These are phyloP conservation scores for Penicillium sp. DNA, from an alignment of 2,329 filamentous ascomycete species.

Conservation along the genomic window DNA sequence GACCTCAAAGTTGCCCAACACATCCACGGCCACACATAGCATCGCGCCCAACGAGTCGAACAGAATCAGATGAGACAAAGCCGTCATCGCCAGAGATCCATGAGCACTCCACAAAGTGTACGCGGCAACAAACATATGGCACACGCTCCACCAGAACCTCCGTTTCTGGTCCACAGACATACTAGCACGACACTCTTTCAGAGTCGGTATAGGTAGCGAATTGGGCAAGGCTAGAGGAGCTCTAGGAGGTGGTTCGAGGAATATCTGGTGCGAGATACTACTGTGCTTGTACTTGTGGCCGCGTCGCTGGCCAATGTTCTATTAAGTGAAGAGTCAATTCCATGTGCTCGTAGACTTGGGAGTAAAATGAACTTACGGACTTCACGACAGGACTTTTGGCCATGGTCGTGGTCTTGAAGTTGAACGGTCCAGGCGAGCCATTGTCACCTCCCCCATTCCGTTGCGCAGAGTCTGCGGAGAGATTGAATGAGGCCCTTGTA, in stretches of 20 bases:
- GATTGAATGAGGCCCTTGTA: conserved; percentile 41
- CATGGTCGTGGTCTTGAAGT: conserved; percentile 85
- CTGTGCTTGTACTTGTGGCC: conserved; percentile 98
- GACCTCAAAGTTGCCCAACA: conserved; percentile 95
- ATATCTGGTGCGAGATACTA: conserved; percentile 94
- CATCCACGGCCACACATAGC: conserved; percentile 89
- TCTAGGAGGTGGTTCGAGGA: conserved; percentile 85
- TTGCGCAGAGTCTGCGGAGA: conserved; percentile 35
- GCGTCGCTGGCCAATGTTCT: conserved; percentile 89
- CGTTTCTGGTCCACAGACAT: conserved; percentile 87
- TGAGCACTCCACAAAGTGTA: conserved; percentile 86
- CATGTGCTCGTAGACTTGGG: conserved; percentile 15
- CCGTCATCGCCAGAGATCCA: conserved; percentile 87
- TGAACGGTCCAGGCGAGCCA: conserved; percentile 71
- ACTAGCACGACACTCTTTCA: conserved; percentile 83
- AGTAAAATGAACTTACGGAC: conserved; percentile 58
- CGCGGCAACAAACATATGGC: conserved; percentile 80
- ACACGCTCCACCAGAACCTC: conserved; percentile 85
- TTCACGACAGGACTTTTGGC: conserved; percentile 73
- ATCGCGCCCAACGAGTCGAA: conserved; percentile 94
- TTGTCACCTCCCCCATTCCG: conserved; percentile 39
- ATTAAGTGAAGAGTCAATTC: conserved; percentile 18
- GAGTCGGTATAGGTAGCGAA: conserved; percentile 87
- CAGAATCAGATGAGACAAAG: conserved; percentile 88
- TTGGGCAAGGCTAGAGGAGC: conserved; percentile 88